Conservation (phyloP, 495 filamentous ascomycete species). For the Annulohypoxylon nitens region DNA sequence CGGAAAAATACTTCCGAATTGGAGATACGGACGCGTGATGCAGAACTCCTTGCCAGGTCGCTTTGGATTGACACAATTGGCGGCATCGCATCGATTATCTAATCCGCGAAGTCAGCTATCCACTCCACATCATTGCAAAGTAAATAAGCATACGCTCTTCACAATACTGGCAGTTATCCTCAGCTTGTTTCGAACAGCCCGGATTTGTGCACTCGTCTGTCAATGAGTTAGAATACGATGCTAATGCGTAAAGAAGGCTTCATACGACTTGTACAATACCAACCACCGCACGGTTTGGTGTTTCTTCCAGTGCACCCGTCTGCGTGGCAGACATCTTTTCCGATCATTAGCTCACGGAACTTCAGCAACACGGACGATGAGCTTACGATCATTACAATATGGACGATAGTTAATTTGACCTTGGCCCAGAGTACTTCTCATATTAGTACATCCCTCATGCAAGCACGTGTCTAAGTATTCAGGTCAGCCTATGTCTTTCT, state of each 20-base stretch:
- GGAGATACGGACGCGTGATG: conserved; percentile 8
- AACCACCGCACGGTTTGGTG: neutral
- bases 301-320: neutral
- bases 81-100: conserved; percentile 50
- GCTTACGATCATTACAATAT: conserved; percentile 51
- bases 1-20: neutral
- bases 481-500: neutral
- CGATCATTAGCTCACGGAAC: neutral
- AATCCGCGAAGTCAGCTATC: neutral
- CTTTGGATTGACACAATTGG: conserved; percentile 2
- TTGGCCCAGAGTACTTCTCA: neutral
- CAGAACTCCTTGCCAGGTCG: neutral
- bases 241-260: neutral
- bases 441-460: neutral
- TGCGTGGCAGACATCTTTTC: conserved; percentile 22
- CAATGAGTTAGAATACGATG: neutral
- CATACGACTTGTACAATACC: conserved; percentile 27
- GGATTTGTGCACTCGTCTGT: neutral
- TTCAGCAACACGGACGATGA: neutral
- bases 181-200: neutral
- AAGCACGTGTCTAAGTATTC: conserved; percentile 28
- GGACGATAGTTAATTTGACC: conserved; percentile 34
- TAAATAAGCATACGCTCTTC: conserved; percentile 2
- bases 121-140: neutral
- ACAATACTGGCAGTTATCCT: neutral